phyloP scores from a whole-genome alignment of 257 asterid genomes.

The Nicotiana attenuata region DNA sequence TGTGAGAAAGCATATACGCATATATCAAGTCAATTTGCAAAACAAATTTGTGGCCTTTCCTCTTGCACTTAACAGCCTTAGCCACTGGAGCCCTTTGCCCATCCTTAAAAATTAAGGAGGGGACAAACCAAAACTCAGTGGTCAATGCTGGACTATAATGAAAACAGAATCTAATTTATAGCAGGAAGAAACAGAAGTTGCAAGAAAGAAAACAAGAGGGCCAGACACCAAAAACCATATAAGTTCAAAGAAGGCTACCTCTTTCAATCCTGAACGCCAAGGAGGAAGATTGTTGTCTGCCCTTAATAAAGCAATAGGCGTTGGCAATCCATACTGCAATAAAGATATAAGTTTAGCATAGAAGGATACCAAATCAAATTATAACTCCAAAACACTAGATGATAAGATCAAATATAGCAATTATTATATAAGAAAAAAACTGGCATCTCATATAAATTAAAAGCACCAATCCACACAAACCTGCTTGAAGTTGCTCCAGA shows the following conservation, averaged over 20 bases:
- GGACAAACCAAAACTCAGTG: not conserved
- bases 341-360: not conserved
- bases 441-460: not conserved
- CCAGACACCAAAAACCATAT: not conserved
- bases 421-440: not conserved
- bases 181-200: not conserved
- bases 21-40: not conserved
- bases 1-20: not conserved
- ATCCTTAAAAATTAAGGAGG: not conserved
- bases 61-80: not conserved
- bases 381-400: not conserved
- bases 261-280: constrained; percentile 84
- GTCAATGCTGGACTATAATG: not conserved
- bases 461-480: constrained; percentile 18
- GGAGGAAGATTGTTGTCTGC: constrained; percentile 99
- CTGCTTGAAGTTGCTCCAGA: constrained; percentile 97
- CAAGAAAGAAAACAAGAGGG: not conserved
- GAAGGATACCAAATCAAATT: not conserved
- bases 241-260: constrained; percentile 39
- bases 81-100: not conserved
- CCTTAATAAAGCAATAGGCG: constrained; percentile 79
- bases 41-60: not conserved
- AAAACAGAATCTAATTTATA: not conserved
- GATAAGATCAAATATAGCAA: not conserved
- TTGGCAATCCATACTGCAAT: constrained; percentile 85